Conservation (phyloP, 2,329 filamentous ascomycete species). For the Thelonectria rubi region DNA sequence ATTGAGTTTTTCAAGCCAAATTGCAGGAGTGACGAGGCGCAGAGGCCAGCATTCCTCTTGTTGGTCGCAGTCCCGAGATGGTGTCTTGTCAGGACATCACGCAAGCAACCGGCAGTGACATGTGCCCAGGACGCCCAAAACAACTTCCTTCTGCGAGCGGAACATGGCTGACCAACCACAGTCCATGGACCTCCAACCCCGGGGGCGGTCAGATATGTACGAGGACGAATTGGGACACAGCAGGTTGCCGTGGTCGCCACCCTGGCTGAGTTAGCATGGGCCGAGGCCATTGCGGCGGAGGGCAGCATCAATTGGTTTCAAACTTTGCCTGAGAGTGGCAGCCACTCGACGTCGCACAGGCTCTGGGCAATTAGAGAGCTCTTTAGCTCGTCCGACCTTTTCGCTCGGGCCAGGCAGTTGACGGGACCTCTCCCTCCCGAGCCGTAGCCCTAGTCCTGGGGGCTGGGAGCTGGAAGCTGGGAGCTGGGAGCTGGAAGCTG, state of each 20-base stretch:
- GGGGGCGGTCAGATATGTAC: constrained; percentile 29
- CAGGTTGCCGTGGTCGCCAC: constrained; percentile 14
- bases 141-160: constrained; percentile 26
- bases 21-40: constrained; percentile 11
- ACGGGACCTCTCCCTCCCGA: neutral
- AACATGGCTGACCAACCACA: constrained; percentile 27
- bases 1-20: neutral
- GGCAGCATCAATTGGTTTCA: constrained; percentile 16
- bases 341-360: constrained; percentile 1
- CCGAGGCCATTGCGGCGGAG: constrained; percentile 6
- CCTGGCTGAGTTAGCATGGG: neutral
- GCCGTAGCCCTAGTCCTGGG: neutral
- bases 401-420: neutral
- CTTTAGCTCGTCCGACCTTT: neutral
- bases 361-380: neutral
- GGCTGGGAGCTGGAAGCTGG: too few relatives aligned
- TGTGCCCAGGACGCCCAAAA: constrained; percentile 33
- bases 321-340: constrained; percentile 18
- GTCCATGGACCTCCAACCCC: constrained; percentile 22
- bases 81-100: constrained; percentile 37
- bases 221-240: constrained; percentile 21
- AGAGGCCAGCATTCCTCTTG: constrained; percentile 1
- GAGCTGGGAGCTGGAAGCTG: too few relatives aligned
- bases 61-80: constrained; percentile 16
- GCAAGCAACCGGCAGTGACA: constrained; percentile 22